A percentile compares a stretch with the other conserved stretches of the same genome.
Evolutionary conservation across 129 eudicot species (phyloP).

Genomic region (Tanacetum coccineum): DNA sequence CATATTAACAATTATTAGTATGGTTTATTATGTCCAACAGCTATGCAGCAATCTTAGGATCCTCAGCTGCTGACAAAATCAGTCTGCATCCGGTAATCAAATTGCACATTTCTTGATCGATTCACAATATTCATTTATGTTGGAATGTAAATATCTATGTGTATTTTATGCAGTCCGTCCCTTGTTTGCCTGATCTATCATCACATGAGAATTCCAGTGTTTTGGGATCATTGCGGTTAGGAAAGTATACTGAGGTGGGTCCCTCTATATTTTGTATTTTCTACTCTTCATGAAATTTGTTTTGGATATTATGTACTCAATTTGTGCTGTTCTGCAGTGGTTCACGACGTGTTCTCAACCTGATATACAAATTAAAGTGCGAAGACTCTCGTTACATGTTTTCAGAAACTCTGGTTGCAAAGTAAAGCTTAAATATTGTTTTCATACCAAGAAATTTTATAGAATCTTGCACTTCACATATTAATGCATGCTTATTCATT

Average conservation of each 20-base stretch:
- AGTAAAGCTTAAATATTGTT: conserved; percentile 35
- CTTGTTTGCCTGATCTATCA: conserved; percentile 74
- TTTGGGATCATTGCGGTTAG: conserved; percentile 63
- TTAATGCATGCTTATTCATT: not conserved
- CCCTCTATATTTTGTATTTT: conserved; percentile 7
- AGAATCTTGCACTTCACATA: not conserved
- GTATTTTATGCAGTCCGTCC: conserved; percentile 53
- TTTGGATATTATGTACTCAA: conserved; percentile 20
- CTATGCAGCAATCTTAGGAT: conserved; percentile 93
- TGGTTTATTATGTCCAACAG: conserved; percentile 43
- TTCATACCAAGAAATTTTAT: too few species aligned
- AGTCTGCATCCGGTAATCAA: conserved; percentile 70
- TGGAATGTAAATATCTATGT: not conserved
- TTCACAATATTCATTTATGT: conserved; percentile 9
- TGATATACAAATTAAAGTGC: conserved; percentile 78
- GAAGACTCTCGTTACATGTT: conserved; percentile 62
- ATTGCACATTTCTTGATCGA: not conserved
- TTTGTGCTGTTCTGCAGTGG: conserved; percentile 57
- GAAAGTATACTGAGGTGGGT: conserved; percentile 88
- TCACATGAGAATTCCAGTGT: conserved; percentile 43
- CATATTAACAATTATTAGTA: not conserved
- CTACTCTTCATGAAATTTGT: not conserved
- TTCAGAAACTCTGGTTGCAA: conserved; percentile 61
- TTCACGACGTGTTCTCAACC: conserved; percentile 87
- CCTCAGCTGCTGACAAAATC: conserved; percentile 68